phyloP scores from a whole-genome alignment of 2,329 filamentous ascomycete species.

The Penicillium sp. region DNA sequence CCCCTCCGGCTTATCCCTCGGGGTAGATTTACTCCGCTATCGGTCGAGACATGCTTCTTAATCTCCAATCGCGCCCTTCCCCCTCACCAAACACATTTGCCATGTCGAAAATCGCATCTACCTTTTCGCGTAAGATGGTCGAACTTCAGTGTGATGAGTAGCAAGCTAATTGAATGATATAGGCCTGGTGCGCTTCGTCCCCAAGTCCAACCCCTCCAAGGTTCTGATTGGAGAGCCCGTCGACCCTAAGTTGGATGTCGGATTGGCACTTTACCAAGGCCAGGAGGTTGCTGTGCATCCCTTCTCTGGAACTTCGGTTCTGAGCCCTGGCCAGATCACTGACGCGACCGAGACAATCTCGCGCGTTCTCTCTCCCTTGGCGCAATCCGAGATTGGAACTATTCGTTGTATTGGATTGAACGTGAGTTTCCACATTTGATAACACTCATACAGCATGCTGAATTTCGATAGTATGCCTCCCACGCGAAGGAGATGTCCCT shows the following conservation, averaged over 20 bases:
- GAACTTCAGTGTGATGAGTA: not conserved
- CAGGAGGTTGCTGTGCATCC: conserved; percentile 58
- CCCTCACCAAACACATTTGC: conserved; percentile 2
- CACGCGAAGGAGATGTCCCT: conserved; percentile 57
- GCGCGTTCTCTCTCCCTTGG: conserved; percentile 54
- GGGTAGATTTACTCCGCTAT: conserved; percentile 29
- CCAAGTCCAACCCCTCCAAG: conserved; percentile 52
- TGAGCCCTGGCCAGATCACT: conserved; percentile 56
- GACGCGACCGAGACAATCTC: conserved; percentile 38
- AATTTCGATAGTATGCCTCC: conserved; percentile 44
- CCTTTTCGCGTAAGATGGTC: conserved; percentile 35
- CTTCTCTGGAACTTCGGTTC: conserved; percentile 60
- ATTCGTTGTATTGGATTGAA: conserved; percentile 63
- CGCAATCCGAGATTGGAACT: conserved; percentile 53
- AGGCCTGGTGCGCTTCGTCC: conserved; percentile 63
- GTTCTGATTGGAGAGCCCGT: conserved; percentile 60
- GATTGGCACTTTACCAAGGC: conserved; percentile 57
- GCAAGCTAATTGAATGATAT: conserved; percentile 6
- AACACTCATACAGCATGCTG: not conserved
- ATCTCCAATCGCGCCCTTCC: not conserved
- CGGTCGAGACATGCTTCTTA: not conserved
- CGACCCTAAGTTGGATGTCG: conserved; percentile 57
- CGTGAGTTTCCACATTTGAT: conserved; percentile 28
- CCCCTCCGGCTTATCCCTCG: conserved; percentile 23
- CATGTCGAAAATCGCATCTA: conserved; percentile 40